Percentiles rank a stretch among this genome's conserved stretches.
phyloP scores from a whole-genome alignment of 2,329 filamentous ascomycete genomes.

The Claviceps paspali region DNA sequence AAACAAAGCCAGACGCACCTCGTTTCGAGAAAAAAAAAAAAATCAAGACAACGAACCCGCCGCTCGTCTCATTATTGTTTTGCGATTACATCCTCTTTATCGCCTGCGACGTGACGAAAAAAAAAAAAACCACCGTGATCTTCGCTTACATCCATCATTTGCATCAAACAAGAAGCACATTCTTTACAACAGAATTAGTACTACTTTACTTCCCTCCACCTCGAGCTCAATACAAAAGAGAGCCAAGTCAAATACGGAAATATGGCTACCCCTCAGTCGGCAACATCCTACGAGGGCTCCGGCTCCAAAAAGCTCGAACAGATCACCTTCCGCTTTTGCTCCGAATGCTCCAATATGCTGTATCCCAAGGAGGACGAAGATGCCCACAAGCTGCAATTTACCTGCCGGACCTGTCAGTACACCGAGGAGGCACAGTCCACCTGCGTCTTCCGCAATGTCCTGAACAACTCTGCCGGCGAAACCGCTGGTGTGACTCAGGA shows the following conservation, averaged over 20 bases:
- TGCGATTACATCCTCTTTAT: not conserved
- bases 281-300: constrained; percentile 25
- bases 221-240: not conserved
- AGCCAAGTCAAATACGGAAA: not conserved
- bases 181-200: constrained; percentile 2
- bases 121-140: too few species aligned
- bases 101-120: not conserved
- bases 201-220: not conserved
- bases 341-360: constrained; percentile 96
- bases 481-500: constrained; percentile 96
- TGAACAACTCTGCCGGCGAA: constrained; percentile 83
- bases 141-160: not conserved
- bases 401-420: constrained; percentile 89
- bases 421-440: constrained; percentile 73
- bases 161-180: constrained; percentile 1
- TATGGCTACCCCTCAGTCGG: constrained; percentile 46
- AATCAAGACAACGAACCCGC: not conserved
- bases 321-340: constrained; percentile 95
- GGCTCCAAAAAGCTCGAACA: constrained; percentile 50
- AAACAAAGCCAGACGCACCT: not conserved
- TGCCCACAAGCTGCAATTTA: constrained; percentile 77
- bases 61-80: not conserved
- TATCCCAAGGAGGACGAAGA: constrained; percentile 90
- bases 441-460: constrained; percentile 89
- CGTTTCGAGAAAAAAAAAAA: too few species aligned